Base-by-base conservation (phyloP, 805 yeast species). In the Jamesozyma rosinii region DNA sequence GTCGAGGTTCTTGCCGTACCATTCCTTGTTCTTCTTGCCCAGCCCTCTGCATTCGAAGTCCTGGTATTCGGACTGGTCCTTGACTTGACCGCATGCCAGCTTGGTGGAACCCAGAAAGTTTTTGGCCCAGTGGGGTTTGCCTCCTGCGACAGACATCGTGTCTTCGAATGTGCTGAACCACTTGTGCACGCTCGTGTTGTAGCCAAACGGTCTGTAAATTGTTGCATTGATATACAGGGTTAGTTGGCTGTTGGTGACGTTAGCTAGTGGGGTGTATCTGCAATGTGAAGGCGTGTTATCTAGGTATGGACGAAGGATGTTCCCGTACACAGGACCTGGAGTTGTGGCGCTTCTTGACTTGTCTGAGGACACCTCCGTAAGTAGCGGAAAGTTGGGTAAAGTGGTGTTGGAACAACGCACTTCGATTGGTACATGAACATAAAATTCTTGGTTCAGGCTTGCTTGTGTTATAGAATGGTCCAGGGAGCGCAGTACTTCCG, bases 91-190 rank as follows among this genome's bases (percentile, higher is more conserved):
- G 6, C 57, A 56, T 5, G 63, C 61, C 53, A 59, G 51, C 11
- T 66, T 62, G 2, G 58, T 54, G 3, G 75, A 66, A 1, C 95
- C 95, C 44, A 84, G 69, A 62, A 87, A 90, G 64, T 88, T 89
- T 70, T 90, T 90, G 15, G 98, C 98, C 98, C 98, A 90, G 63
- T 90, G 98, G 2, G 98, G 98, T 61, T 80, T 84, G 36, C 98
- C 98, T 31, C 83, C 88, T 24, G 83, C 88, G 22, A 76, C 78
- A 40, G 71, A 72, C 71, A 89, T 69, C 1, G 86, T 75, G 42
- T 76, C 75, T 64, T 90, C 98, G 63, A 90, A 90, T n/a, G 72
- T 69, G 40, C 74, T 74, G 65, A 75, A 90, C 96, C 97, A 90
- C 51, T 77, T 72, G 37, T 76, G 77, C 30, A 87, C 78, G 36